Base-by-base conservation (phyloP, 257 asterid genomes). In the Scutellaria minor region DNA sequence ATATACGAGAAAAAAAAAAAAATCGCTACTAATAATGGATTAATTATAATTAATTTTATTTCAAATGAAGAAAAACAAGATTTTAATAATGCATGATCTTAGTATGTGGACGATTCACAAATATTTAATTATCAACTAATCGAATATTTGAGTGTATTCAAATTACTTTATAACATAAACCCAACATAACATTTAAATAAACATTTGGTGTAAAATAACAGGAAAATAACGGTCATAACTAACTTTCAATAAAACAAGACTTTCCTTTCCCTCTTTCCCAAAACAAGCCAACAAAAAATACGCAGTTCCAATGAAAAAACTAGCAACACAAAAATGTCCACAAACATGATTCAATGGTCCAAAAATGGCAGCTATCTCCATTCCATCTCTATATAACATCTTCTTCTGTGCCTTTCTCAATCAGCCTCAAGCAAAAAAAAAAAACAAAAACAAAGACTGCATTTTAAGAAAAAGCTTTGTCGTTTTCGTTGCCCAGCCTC, bases 321-420 rank as follows among this genome's bases (percentile, higher is more conserved):
- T 44, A 2, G 35, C 6, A 69, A 66, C 42, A 44, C 50, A 67
- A 59, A 24, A 80, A 45, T 52, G 52, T 66, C 64, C 78, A 66
- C 70, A 71, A 75, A 78, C 60, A 72, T 8, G 48, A 56, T 45
- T 46, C 45, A 69, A 71, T 48, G 42, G 47, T 31, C 14, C 24
- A 18, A 65, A 18, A 9, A n/a, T 11, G 51, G 8, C 48, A 45
- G 3, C 80, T 8, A 64, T 70, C 56, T 27, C 31, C 0, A 18
- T 51, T 6, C 24, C 57, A 5, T 9, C 42, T 15, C 84, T 87
- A 85, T 83, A 89, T 60, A 85, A 68, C 41, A 22, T 11, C 59
- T 6, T 11, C 59, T 6, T 45, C 64, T 24, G 18, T 73, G 7
- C 14, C 27, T 59, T 63, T 53, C 20, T 1, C 41, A 63, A 18